phyloP scores from a whole-genome alignment of 352 stramenopile species.

The Globisporangium solare region DNA sequence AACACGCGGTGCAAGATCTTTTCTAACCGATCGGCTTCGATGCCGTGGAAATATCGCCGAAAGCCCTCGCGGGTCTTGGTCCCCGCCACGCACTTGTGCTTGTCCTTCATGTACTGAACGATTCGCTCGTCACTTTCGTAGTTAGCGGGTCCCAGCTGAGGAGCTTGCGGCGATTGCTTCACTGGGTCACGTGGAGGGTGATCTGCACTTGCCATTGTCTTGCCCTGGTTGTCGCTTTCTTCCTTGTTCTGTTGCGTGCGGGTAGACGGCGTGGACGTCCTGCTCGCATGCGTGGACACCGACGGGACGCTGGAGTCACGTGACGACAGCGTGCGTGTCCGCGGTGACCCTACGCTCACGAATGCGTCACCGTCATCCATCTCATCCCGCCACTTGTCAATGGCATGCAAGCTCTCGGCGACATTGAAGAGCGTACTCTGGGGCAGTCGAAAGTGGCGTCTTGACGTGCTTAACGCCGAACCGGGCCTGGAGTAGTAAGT shows the following conservation, averaged over 20 bases:
- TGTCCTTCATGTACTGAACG: conserved; percentile 46
- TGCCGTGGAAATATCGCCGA: conserved; percentile 56
- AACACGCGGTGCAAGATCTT: conserved; percentile 46
- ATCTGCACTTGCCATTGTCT: conserved; percentile 15
- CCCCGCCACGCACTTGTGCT: conserved; percentile 30
- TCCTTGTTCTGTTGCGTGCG: background rate
- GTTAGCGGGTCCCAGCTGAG: conserved; percentile 35
- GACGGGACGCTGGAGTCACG: background rate
- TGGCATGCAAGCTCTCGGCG: conserved; percentile 58
- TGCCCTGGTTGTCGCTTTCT: conserved; percentile 2
- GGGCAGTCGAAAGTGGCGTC: conserved; percentile 16
- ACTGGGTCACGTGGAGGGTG: background rate
- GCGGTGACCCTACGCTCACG: conserved; percentile 23
- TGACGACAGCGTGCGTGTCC: background rate
- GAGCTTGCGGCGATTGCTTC: background rate
- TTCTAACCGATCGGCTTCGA: conserved; percentile 44
- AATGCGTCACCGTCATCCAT: conserved; percentile 43
- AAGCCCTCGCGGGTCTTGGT: conserved; percentile 77
- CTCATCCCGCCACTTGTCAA: conserved; percentile 70
- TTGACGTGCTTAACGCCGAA: conserved; percentile 5
- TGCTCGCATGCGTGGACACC: background rate
- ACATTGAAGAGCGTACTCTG: conserved; percentile 65
- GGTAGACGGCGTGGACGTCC: background rate
- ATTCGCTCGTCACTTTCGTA: conserved; percentile 38
- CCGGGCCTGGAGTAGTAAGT: background rate